These are phyloP conservation scores for Skeletonema menzelii DNA, from an alignment of 108 stramenopile species.

Conservation along the genomic window DNA sequence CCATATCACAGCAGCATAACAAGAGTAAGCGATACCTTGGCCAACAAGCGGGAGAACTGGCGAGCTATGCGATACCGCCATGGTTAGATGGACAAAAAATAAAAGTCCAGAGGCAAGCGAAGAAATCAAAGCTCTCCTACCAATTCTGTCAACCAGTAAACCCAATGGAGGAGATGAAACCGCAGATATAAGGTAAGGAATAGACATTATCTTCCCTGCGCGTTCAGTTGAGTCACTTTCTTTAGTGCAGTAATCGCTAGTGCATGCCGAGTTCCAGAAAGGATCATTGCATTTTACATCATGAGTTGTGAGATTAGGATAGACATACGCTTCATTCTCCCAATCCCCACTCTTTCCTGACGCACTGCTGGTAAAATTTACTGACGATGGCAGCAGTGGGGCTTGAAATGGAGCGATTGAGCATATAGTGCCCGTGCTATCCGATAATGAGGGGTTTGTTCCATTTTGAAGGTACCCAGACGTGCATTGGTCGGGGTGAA, in stretches of 20 bases:
- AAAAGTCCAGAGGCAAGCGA: slow-evolving; percentile 44
- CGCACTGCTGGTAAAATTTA: slow-evolving; percentile 10
- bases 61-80: slow-evolving; percentile 25
- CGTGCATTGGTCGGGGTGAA: slow-evolving; percentile 40
- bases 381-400: slow-evolving; percentile 20
- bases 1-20: slow-evolving; percentile 72
- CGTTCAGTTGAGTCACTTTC: slow-evolving; percentile 41
- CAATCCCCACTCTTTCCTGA: slow-evolving; percentile 13
- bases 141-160: slow-evolving; percentile 58
- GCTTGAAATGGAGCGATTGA: slow-evolving; percentile 3
- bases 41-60: slow-evolving; percentile 56
- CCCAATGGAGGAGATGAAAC: slow-evolving; percentile 54
- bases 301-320: slow-evolving; percentile 13
- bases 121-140: slow-evolving; percentile 50
- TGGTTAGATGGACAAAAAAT: slow-evolving; percentile 42
- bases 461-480: slow-evolving; percentile 25
- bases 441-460: slow-evolving; percentile 14
- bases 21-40: slow-evolving; percentile 62
- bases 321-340: slow-evolving; percentile 25
- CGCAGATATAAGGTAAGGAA: slow-evolving; percentile 64
- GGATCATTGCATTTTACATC: slow-evolving; percentile 55
- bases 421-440: slow-evolving; percentile 16
- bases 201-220: slow-evolving; percentile 52
- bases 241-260: slow-evolving; percentile 41
- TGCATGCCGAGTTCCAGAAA: slow-evolving; percentile 53